Base-by-base conservation (phyloP, 768 basidiomycete species). In the Pleurotus salmoneostramineus region DNA sequence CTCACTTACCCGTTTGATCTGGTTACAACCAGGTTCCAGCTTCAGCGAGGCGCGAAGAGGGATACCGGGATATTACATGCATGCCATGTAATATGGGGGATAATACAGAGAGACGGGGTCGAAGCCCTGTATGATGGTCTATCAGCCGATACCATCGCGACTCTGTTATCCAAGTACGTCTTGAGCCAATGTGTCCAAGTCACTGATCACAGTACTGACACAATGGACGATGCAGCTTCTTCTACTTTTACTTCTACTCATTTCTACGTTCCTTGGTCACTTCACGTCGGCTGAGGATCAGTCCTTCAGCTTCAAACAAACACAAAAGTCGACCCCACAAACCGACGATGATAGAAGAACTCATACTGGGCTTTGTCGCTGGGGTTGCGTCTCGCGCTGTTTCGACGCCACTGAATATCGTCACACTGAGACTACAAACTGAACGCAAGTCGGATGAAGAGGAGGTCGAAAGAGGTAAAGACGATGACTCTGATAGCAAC, bases 181-280 rank as follows among this genome's bases (percentile, higher is more conserved):
- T 6, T 14, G 5, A n/a, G n/a, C 27, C 15, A 21, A 12, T 15
- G 32, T 51, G 33, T 14, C 12, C 31, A 36, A n/a, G 37, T 56
- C 14, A 5, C 32, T 10, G 10, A 14, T 32, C 1, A 42, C 35
- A 37, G 35, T 50, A 17, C 44, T 21, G 5, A 50, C 21, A 27
- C 21, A 27, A 43, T 34, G 45, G 17, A n/a, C 15, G 15, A 27
- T 34, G 45, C 3, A 84, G 83, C 64, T 85, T 86, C 62, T 71
- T 84, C 56, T 86, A 84, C 63, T 85, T 83, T 61, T 83, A 83
- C 59, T 74, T 79, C 60, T 85, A 84, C 63, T 75, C 83, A 0
- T 76, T 78, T 58, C 72, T 85, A 10, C 66, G 72, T 1, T 72
- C 72, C 5, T 54, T 78, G 10, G 72, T 76, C 4, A 73, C 76